These are phyloP conservation scores for Aspergillus arachidicola DNA, from an alignment of 2,329 filamentous ascomycete genomes.

Conservation along the genomic window DNA sequence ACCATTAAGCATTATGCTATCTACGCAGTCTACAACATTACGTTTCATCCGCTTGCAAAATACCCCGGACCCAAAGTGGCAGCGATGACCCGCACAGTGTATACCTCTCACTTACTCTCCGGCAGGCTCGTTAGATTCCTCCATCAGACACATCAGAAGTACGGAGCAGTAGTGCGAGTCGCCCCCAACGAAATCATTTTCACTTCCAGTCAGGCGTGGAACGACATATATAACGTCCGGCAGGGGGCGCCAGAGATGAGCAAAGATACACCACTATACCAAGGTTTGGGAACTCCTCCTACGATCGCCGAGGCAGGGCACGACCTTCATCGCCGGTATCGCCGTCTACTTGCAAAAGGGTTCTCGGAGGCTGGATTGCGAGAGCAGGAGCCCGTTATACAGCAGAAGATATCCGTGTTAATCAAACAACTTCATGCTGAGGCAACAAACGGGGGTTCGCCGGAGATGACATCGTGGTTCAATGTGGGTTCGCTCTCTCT, in stretches of 20 bases:
- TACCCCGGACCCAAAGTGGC: not conserved
- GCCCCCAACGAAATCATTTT: not conserved
- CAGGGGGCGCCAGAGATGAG: not conserved
- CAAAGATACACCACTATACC: not conserved
- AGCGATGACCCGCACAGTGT: not conserved
- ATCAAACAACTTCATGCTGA: conserved; percentile 20
- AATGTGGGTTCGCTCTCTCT: not conserved
- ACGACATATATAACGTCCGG: not conserved
- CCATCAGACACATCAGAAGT: not conserved
- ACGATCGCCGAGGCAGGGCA: conserved; percentile 23
- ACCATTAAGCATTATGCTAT: not conserved
- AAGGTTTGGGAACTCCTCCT: no score
- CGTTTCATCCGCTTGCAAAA: not conserved
- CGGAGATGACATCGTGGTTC: not conserved
- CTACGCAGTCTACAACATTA: not conserved
- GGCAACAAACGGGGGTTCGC: not conserved
- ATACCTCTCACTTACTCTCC: not conserved
- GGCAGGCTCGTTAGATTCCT: not conserved
- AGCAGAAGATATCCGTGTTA: conserved; percentile 33
- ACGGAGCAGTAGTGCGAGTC: not conserved
- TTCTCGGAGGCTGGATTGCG: conserved; percentile 39
- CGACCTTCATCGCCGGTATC: conserved; percentile 31
- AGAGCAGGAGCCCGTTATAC: conserved; percentile 37
- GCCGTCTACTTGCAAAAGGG: conserved; percentile 36
- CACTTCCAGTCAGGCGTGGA: not conserved